Base-by-base conservation (phyloP, 2,329 filamentous ascomycete species). In the Tolypocladium capitatum region DNA sequence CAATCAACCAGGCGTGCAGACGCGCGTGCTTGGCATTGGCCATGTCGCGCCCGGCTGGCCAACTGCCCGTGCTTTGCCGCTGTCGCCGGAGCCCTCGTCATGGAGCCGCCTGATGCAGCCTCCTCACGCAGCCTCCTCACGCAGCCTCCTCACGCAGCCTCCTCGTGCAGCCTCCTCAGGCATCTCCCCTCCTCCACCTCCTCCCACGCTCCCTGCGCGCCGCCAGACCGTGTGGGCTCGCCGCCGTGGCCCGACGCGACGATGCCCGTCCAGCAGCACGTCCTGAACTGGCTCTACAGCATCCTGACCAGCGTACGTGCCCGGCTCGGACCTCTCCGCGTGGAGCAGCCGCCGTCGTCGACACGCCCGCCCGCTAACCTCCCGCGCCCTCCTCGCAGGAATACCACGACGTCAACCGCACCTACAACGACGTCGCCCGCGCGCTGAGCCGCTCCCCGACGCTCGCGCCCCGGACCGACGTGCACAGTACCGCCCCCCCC, bases 231-330 rank as follows among this genome's bases (percentile, higher is more conserved):
- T 3, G 30, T 30, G 24, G 38, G 38, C 24, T 18, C 24, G 24
- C 24, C 24, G 38, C 16, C 38, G 38, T 30, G 38, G 38, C 24
- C 24, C 24, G 16, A 9, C 32, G 44, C 44, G 60, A 70, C 60
- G 50, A 80, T 80, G 74, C 80, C 82, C 58, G 86, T 95, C 62
- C 84, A 87, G 59, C 89, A 94, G 67, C 86, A 89, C 69, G 84
- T 94, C 51, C 75, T 97, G 60, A 90, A 89, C 69, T 97, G 91
- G 91, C 81, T 97, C 6, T 95, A 94, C 69, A 92, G 86, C 68
- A 83, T 95, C 48, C 70, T 97, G 49, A 86, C 84, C 38, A 86
- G 81, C 58, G 85, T 88, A 69, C 44, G 72, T 56, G 27, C 18
- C 31, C 34, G 7, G 14, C 13, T 27, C 3, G 36, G 13, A 9